Evolutionary conservation across 2,329 filamentous ascomycete genomes (phyloP).

Genomic region (Bipolaris victoriae): DNA sequence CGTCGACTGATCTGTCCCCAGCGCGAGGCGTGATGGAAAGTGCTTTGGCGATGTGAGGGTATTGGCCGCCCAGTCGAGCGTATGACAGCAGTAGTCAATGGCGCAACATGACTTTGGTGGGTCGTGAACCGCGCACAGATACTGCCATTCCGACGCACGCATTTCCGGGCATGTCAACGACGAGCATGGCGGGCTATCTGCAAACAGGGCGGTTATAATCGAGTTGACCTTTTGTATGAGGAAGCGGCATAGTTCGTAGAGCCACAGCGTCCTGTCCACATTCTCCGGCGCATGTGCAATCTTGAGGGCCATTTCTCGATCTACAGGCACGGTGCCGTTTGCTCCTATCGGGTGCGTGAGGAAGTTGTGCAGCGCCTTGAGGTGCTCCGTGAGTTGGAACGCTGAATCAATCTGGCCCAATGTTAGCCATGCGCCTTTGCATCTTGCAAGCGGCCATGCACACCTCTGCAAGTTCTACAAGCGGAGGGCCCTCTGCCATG

Average conservation of each 20-base stretch:
- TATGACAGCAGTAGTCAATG: constrained; percentile 99
- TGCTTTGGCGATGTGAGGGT: constrained; percentile 93
- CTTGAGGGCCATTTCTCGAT: constrained; percentile 73
- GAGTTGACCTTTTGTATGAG: constrained; percentile 93
- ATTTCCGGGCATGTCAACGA: constrained; percentile 92
- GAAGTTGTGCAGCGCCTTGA: constrained; percentile 87
- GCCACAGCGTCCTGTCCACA: constrained; percentile 88
- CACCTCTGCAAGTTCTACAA: constrained; percentile 85
- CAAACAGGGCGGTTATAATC: constrained; percentile 89
- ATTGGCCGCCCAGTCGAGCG: constrained; percentile 95
- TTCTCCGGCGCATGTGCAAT: constrained; percentile 81
- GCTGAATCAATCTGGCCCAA: constrained; percentile 82
- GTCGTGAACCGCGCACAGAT: constrained; percentile 96
- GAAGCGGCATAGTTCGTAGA: constrained; percentile 97
- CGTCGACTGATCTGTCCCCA: constrained; percentile 54
- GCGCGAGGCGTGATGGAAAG: constrained; percentile 82
- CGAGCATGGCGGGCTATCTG: constrained; percentile 88
- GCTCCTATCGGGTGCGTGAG: constrained; percentile 68
- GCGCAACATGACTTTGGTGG: constrained; percentile 96
- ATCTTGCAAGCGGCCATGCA: constrained; percentile 28
- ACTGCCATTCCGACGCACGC: constrained; percentile 99
- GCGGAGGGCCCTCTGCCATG: constrained; percentile 89
- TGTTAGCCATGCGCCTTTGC: constrained; percentile 25
- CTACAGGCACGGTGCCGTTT: constrained; percentile 72
- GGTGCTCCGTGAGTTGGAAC: constrained; percentile 96